Base-by-base conservation (phyloP, 2,329 filamentous ascomycete genomes). In the Hymenoscyphus occultus region DNA sequence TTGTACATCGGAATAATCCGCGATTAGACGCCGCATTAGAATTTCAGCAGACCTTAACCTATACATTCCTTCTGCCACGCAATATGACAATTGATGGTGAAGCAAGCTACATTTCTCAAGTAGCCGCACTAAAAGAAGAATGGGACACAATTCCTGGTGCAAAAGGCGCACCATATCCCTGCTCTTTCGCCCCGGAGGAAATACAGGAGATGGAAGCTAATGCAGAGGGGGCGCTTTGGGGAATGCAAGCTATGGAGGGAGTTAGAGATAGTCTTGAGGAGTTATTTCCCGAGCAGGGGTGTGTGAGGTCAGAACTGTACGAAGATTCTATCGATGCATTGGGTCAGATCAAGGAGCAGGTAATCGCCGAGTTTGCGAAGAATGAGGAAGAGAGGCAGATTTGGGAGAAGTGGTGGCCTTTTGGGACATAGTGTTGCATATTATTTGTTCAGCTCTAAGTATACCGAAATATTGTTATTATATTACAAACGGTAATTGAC, bases 401-500 rank as follows among this genome's bases (percentile, higher is more conserved):
- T 14, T 69, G 65, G 67, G 39, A 14, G 39, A 65, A 63, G 63
- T 56, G 39, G 56, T 69, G 67, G 67, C 65, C 67, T 39, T 69
- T 65, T 64, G 63, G 67, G 31, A 68, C 64, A 14, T 64, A 60
- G 32, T 16, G 13, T 45, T n/a, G n/a, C n/a, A n/a, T n/a, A n/a
- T n/a, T n/a, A n/a, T n/a, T n/a, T n/a, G n/a, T n/a, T n/a, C n/a
- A n/a, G n/a, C n/a, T n/a, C n/a, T n/a, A n/a, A n/a, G n/a, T n/a
- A n/a, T n/a, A n/a, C n/a, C n/a, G n/a, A n/a, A n/a, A n/a, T n/a
- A n/a, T n/a, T n/a, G n/a, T n/a, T n/a, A n/a, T n/a, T n/a, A n/a
- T n/a, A n/a, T n/a, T n/a, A n/a, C n/a, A n/a, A n/a, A n/a, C n/a
- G n/a, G n/a, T n/a, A n/a, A n/a, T n/a, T n/a, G n/a, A n/a, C n/a